Percentiles rank a stretch among this genome's conserved stretches.
phyloP scores from a whole-genome alignment of 768 basidiomycete species.

The Russula sp. region DNA sequence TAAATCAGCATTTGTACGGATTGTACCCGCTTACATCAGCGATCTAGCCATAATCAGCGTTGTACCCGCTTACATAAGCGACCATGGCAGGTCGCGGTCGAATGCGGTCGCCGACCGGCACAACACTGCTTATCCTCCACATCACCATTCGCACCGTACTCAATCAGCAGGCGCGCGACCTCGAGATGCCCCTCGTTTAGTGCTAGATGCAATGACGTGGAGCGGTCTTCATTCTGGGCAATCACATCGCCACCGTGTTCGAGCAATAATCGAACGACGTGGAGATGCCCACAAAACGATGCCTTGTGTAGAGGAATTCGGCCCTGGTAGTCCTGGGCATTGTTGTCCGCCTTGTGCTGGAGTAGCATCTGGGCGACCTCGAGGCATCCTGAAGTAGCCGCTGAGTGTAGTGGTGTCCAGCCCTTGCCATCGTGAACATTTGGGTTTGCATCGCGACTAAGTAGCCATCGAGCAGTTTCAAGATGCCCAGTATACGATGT shows the following conservation, averaged over 20 bases:
- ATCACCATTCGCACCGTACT: too few relatives aligned
- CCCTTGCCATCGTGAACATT: neutral
- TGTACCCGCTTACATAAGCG: too few relatives aligned
- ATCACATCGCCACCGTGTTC: neutral
- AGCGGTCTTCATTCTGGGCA: neutral
- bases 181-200: neutral
- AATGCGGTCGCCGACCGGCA: too few relatives aligned
- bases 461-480: neutral
- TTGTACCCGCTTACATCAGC: too few relatives aligned
- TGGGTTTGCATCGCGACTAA: neutral
- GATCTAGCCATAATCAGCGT: too few relatives aligned
- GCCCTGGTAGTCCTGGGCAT: neutral
- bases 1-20: too few relatives aligned
- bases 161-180: neutral
- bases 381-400: neutral
- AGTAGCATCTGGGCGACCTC: neutral
- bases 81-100: too few relatives aligned
- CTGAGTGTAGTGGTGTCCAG: neutral
- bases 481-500: neutral
- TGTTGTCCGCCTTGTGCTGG: neutral
- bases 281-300: neutral
- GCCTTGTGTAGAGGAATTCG: neutral
- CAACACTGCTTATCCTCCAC: too few relatives aligned
- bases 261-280: neutral
- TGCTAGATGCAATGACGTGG: neutral